phyloP scores from a whole-genome alignment of 306 rosid genomes.

The Citrullus amarus region DNA sequence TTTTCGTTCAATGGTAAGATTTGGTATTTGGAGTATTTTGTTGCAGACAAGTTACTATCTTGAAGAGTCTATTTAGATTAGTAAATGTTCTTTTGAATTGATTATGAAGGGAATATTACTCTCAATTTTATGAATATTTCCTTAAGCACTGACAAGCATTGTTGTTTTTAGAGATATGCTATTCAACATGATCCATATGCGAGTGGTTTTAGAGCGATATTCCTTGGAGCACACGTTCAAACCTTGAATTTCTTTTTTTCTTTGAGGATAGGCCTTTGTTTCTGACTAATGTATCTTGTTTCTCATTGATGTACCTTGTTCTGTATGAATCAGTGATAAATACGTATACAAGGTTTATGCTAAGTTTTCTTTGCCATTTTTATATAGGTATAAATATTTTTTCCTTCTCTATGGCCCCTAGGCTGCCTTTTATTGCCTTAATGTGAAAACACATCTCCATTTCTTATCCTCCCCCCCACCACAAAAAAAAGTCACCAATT shows the following conservation, averaged over 20 bases:
- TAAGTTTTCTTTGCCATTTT: neutral
- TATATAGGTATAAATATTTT: neutral
- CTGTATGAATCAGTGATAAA: neutral
- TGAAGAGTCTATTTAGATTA: neutral
- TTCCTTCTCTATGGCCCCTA: neutral
- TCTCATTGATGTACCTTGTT: neutral
- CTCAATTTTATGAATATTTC: neutral
- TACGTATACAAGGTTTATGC: neutral
- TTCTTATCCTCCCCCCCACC: neutral
- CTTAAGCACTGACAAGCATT: neutral
- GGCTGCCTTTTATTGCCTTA: neutral
- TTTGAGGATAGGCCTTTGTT: neutral
- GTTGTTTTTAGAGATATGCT: neutral
- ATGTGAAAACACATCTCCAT: neutral
- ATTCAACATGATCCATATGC: neutral
- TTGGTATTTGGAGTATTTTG: neutral
- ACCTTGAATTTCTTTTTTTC: neutral
- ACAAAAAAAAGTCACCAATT: neutral
- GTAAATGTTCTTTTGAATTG: neutral
- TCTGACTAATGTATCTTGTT: neutral
- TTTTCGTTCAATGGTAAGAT: slow-evolving; percentile 62
- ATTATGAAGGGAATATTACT: neutral
- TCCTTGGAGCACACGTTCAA: neutral
- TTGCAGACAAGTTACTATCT: neutral
- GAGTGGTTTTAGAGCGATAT: neutral